phyloP scores from a whole-genome alignment of 1,284 basidiomycete genomes.

The Ganoderma lingzhi region DNA sequence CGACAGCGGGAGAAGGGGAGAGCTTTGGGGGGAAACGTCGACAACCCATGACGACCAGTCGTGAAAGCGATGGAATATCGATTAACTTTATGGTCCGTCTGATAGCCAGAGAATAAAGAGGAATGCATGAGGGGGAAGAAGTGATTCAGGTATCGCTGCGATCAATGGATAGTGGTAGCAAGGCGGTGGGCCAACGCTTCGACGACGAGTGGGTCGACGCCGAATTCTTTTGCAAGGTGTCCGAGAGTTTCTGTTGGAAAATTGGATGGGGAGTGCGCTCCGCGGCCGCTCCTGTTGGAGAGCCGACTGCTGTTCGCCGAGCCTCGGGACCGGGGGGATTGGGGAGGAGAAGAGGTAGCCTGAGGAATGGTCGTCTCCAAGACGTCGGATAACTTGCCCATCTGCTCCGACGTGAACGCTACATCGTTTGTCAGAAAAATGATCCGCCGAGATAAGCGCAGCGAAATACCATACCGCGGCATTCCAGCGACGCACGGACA shows the following conservation, averaged over 20 bases:
- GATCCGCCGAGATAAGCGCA: not conserved
- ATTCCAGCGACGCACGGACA: slow-evolving; percentile 58
- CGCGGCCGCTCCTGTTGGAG: slow-evolving; percentile 24
- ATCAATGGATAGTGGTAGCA: slow-evolving; percentile 41
- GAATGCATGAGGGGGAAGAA: slow-evolving; percentile 20
- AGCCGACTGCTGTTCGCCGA: slow-evolving; percentile 30
- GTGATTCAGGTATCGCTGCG: not conserved
- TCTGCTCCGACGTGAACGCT: slow-evolving; percentile 70
- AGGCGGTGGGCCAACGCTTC: slow-evolving; percentile 74
- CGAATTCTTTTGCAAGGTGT: slow-evolving; percentile 75
- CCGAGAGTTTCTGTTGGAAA: slow-evolving; percentile 42
- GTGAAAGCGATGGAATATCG: slow-evolving; percentile 22
- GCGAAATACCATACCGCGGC: slow-evolving; percentile 55
- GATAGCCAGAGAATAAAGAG: slow-evolving; percentile 18
- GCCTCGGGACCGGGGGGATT: slow-evolving; percentile 25
- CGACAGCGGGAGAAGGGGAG: slow-evolving; percentile 23
- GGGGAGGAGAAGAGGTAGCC: slow-evolving; percentile 38
- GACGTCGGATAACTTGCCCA: slow-evolving; percentile 49
- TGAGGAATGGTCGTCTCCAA: slow-evolving; percentile 42
- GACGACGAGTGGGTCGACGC: slow-evolving; percentile 71
- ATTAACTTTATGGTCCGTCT: slow-evolving; percentile 20
- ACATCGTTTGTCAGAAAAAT: slow-evolving; percentile 9
- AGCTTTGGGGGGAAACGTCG: slow-evolving; percentile 20
- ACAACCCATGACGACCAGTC: slow-evolving; percentile 24
- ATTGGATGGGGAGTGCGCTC: slow-evolving; percentile 20